Percentiles rank a stretch among this genome's conserved stretches.
phyloP scores from a whole-genome alignment of 1,284 basidiomycete genomes.

The Rhodotorula sp. region DNA sequence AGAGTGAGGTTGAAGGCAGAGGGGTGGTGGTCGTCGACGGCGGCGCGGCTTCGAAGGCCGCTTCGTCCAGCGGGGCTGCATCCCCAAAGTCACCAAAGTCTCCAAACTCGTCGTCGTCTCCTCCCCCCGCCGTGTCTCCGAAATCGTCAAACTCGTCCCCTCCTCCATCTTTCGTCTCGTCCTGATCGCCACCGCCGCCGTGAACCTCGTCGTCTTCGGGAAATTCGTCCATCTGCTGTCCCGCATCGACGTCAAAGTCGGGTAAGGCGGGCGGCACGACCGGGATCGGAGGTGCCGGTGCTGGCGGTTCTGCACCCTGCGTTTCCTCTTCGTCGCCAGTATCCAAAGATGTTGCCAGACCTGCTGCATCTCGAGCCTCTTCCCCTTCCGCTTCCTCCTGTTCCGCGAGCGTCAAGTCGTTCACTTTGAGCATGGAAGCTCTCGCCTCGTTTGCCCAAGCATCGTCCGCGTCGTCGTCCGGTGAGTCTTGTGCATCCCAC shows the following conservation, averaged over 20 bases:
- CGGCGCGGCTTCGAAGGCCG: constrained; percentile 50
- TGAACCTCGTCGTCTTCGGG: constrained; percentile 9
- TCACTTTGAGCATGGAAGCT: neutral
- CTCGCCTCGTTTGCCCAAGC: neutral
- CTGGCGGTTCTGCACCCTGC: neutral
- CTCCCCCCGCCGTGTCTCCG: constrained; percentile 50
- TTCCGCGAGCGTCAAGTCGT: too few species aligned
- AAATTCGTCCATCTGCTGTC: constrained; percentile 28
- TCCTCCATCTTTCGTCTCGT: neutral
- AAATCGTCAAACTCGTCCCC: constrained; percentile 23
- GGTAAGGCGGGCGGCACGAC: neutral
- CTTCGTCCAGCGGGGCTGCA: constrained; percentile 49
- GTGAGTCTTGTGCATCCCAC: constrained; percentile 4
- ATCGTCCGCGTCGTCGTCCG: neutral
- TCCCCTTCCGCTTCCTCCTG: neutral
- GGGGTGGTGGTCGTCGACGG: constrained; percentile 38
- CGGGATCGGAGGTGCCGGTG: neutral
- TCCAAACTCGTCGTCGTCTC: constrained; percentile 69
- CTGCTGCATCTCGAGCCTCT: too few species aligned
- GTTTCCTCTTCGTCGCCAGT: neutral
- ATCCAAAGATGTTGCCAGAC: neutral
- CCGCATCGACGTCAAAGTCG: neutral
- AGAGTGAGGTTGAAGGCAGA: neutral
- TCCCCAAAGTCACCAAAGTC: constrained; percentile 65
- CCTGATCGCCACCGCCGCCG: too few species aligned